Conservation (phyloP, 177 flowering plant genomes). For the Telopea speciosissima region DNA sequence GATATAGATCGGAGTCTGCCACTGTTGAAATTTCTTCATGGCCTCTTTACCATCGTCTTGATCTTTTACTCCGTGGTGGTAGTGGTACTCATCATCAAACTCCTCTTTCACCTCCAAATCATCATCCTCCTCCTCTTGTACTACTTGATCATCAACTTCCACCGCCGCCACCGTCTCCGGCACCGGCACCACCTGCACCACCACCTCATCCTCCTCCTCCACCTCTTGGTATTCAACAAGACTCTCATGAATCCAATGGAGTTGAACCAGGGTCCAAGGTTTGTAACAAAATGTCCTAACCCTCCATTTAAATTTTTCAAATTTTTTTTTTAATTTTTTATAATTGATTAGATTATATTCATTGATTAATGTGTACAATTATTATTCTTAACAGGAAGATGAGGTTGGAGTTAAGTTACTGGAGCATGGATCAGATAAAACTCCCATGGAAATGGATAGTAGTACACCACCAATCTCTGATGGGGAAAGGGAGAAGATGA, state of each 20-base stretch:
- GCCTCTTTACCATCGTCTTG: conserved; percentile 74
- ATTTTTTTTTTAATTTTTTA: neutral
- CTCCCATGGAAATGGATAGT: conserved; percentile 39
- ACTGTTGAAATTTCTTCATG: conserved; percentile 56
- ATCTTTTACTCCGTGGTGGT: conserved; percentile 61
- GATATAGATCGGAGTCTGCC: conserved; percentile 77
- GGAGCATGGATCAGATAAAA: conserved; percentile 32
- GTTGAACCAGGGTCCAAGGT: conserved; percentile 39
- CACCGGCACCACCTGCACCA: conserved; percentile 12
- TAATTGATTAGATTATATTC: neutral
- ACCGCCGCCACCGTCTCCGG: conserved; percentile 15
- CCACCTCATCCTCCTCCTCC: conserved; percentile 19
- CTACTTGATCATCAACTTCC: conserved; percentile 21
- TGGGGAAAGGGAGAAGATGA: conserved; percentile 32
- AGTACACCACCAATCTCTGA: conserved; percentile 64
- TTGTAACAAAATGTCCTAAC: conserved; percentile 3
- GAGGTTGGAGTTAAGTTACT: conserved; percentile 29
- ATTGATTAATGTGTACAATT: neutral
- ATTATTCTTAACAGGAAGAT: conserved; percentile 30
- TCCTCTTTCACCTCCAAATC: conserved; percentile 7
- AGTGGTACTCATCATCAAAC: no score
- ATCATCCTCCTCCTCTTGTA: conserved; percentile 23
- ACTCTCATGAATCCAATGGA: conserved; percentile 46
- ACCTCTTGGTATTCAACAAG: conserved; percentile 19
- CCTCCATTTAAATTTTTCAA: no score